Evolutionary conservation across 495 filamentous ascomycete species (phyloP).

Genomic region (Niebla homalea): DNA sequence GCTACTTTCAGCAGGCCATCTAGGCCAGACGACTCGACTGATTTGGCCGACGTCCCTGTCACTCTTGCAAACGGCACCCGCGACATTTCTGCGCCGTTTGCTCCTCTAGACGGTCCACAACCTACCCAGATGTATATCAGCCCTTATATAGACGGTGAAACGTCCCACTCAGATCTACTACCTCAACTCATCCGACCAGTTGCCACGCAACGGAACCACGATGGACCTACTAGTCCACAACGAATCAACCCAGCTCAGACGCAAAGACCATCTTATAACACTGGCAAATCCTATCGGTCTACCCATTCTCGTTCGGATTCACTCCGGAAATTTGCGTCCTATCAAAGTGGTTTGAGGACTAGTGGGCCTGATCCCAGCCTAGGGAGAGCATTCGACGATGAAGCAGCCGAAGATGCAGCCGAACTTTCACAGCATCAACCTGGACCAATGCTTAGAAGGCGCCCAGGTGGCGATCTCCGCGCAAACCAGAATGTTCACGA

Average conservation of each 20-base stretch:
- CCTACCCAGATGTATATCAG: not conserved
- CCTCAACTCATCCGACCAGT: conserved; percentile 5
- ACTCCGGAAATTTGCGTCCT: conserved; percentile 55
- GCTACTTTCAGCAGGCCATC: not conserved
- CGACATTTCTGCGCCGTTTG: not conserved
- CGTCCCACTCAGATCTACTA: conserved; percentile 4
- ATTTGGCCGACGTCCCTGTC: not conserved
- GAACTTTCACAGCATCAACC: conserved; percentile 24
- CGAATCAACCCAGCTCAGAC: not conserved
- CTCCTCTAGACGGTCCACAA: not conserved
- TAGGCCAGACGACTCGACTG: not conserved
- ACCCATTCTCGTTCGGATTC: conserved; percentile 10
- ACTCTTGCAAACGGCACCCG: not conserved
- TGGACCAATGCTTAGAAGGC: conserved; percentile 55
- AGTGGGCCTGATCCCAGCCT: conserved; percentile 46
- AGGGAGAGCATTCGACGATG: conserved; percentile 22
- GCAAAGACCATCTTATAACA: conserved; percentile 6
- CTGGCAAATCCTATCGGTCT: conserved; percentile 11
- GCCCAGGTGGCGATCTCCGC: conserved; percentile 80
- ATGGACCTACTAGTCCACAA: not conserved
- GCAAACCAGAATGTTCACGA: conserved; percentile 64
- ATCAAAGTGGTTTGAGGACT: conserved; percentile 54
- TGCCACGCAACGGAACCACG: not conserved
- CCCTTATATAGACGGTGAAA: conserved; percentile 2
- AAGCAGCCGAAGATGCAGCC: conserved; percentile 20